Conservation (phyloP, 2,329 filamentous ascomycete species). For the Cladophialophora immunda region DNA sequence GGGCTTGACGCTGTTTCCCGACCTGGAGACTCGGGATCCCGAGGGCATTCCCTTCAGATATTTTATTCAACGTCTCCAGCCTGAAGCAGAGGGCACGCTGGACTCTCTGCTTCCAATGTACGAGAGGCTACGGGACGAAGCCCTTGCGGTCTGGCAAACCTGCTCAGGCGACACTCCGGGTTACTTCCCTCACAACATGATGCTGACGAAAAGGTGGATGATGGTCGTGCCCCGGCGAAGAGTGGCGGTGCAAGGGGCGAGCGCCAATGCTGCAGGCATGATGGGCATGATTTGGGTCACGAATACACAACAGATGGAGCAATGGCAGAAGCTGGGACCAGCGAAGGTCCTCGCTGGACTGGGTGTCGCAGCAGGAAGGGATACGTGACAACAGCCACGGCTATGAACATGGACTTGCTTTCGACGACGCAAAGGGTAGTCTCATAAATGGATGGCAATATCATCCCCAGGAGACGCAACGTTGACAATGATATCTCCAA, state of each 20-base stretch:
- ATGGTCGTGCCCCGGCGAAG: constrained; percentile 16
- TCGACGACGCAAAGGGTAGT: background rate
- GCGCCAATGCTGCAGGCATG: constrained; percentile 25
- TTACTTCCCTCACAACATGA: constrained; percentile 23
- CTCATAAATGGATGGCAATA: background rate
- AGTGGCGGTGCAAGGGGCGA: constrained; percentile 9
- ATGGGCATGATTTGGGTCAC: constrained; percentile 26
- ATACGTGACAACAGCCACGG: background rate
- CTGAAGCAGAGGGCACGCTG: background rate
- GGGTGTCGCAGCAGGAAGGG: constrained; percentile 5
- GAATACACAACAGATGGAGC: constrained; percentile 13
- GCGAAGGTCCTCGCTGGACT: constrained; percentile 15
- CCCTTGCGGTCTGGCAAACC: constrained; percentile 9
- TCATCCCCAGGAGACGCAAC: background rate
- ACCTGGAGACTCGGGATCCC: constrained; percentile 9
- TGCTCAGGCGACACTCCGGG: background rate
- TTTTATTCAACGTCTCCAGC: constrained; percentile 11
- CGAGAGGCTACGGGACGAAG: constrained; percentile 4
- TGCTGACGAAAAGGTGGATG: constrained; percentile 24
- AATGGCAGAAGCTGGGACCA: constrained; percentile 12
- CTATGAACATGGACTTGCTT: background rate
- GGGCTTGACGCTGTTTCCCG: constrained; percentile 16
- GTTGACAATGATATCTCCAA: background rate
- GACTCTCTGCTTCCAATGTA: constrained; percentile 11
- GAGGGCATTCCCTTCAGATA: constrained; percentile 12